phyloP scores from a whole-genome alignment of 75 land plant species.

The Gnetum montanum region DNA sequence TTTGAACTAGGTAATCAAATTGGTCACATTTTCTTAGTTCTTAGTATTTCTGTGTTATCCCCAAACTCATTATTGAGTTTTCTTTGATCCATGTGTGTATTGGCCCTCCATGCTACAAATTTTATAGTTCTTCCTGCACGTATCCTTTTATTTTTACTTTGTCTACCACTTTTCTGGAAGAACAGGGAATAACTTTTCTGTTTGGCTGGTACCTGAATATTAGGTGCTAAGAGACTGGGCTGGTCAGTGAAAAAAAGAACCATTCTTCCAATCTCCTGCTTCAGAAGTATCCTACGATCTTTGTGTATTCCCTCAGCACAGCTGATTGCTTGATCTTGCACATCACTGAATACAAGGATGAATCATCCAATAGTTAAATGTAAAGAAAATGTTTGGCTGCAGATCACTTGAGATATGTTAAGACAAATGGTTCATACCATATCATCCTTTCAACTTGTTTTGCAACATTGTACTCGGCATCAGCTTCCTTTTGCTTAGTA shows the following conservation, averaged over 20 bases:
- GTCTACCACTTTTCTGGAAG: no score
- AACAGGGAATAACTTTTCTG: no score
- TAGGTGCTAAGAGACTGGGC: conserved; percentile 95
- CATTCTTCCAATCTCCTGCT: conserved; percentile 96
- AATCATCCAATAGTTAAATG: not conserved
- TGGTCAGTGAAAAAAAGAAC: conserved; percentile 93
- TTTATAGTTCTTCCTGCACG: no score
- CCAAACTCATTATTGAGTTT: no score
- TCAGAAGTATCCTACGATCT: conserved; percentile 81
- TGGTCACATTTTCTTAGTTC: no score
- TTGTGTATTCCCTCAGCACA: conserved; percentile 71
- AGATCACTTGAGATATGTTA: not conserved
- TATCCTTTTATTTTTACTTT: no score
- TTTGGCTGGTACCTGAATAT: conserved; percentile 81
- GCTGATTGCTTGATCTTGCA: conserved; percentile 75
- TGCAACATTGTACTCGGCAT: conserved; percentile 90
- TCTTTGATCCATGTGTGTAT: no score
- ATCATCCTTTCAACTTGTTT: conserved; percentile 96
- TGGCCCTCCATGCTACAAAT: no score
- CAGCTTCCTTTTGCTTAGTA: conserved; percentile 86
- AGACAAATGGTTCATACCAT: conserved; percentile 39
- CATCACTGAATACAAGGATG: conserved; percentile 45
- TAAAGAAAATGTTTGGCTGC: no score
- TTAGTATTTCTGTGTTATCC: no score
- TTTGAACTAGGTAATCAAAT: no score